Conservation (phyloP, 208 protist species). For the Trypanosoma boissoni region DNA sequence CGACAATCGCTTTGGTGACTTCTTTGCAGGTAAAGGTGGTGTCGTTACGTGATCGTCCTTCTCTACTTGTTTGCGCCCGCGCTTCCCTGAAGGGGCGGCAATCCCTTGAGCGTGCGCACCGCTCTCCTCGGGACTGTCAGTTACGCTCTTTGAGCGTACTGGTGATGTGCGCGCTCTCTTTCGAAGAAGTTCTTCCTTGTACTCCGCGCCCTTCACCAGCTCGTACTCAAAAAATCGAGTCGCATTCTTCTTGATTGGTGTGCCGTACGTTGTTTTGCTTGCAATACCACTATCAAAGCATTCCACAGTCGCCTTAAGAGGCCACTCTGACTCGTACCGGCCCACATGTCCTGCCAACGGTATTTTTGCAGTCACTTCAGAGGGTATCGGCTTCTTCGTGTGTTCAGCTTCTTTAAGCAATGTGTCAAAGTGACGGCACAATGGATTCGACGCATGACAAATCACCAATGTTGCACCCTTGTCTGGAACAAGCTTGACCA, state of each 20-base stretch:
- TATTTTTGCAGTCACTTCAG: conserved; percentile 29
- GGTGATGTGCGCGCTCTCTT: conserved; percentile 7
- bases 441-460: conserved; percentile 46
- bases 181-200: conserved; percentile 46
- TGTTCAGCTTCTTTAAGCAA: conserved; percentile 9
- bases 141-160: neutral
- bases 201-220: conserved; percentile 49
- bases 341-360: conserved; percentile 73
- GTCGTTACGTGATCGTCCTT: too few species aligned
- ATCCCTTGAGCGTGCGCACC: too few species aligned
- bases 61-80: too few species aligned
- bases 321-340: conserved; percentile 53
- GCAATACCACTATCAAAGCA: conserved; percentile 71
- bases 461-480: conserved; percentile 73
- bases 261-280: conserved; percentile 37
- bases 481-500: conserved; percentile 79
- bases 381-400: conserved; percentile 30
- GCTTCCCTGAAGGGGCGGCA: too few species aligned
- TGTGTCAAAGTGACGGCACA: conserved; percentile 9
- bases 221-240: conserved; percentile 71
- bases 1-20: too few species aligned
- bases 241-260: conserved; percentile 48
- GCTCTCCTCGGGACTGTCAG: neutral
- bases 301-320: conserved; percentile 46
- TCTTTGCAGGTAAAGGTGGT: too few species aligned